Conservation (phyloP, 495 filamentous ascomycete species). For the Penicillium subrubescens region DNA sequence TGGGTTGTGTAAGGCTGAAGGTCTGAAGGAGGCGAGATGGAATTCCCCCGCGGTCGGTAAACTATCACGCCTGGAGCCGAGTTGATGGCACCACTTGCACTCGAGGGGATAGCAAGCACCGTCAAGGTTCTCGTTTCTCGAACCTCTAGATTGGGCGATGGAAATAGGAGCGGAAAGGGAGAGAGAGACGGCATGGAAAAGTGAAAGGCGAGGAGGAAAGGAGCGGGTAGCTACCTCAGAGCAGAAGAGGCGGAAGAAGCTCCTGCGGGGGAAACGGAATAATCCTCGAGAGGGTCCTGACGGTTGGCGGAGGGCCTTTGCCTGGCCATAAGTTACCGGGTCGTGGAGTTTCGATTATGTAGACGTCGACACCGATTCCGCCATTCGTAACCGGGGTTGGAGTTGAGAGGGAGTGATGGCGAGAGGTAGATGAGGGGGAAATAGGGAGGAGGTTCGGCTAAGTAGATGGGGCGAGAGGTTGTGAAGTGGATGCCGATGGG, state of each 20-base stretch:
- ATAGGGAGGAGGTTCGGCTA: neutral
- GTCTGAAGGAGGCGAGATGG: neutral
- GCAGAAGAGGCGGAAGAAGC: slow-evolving; percentile 46
- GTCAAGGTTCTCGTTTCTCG: neutral
- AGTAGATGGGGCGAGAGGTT: slow-evolving; percentile 3
- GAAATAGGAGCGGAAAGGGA: neutral
- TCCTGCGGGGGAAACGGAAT: slow-evolving; percentile 45
- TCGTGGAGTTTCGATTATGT: slow-evolving; percentile 38
- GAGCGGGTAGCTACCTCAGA: slow-evolving; percentile 46
- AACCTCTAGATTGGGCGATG: neutral
- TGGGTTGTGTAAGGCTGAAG: neutral
- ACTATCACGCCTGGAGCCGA: neutral
- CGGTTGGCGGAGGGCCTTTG: slow-evolving; percentile 50
- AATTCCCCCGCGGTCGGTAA: slow-evolving; percentile 6
- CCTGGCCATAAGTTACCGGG: slow-evolving; percentile 55
- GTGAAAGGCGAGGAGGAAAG: slow-evolving; percentile 20
- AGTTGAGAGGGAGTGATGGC: slow-evolving; percentile 25
- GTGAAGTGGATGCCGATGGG: slow-evolving; percentile 1
- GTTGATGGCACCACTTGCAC: neutral
- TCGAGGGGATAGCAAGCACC: neutral
- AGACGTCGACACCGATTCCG: slow-evolving; percentile 45
- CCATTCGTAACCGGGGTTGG: slow-evolving; percentile 46
- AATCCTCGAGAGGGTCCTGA: slow-evolving; percentile 54
- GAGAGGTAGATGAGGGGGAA: slow-evolving; percentile 11
- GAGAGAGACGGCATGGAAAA: slow-evolving; percentile 1